phyloP scores from a whole-genome alignment of 2,329 filamentous ascomycete genomes.

The Colletotrichum endophyticum region DNA sequence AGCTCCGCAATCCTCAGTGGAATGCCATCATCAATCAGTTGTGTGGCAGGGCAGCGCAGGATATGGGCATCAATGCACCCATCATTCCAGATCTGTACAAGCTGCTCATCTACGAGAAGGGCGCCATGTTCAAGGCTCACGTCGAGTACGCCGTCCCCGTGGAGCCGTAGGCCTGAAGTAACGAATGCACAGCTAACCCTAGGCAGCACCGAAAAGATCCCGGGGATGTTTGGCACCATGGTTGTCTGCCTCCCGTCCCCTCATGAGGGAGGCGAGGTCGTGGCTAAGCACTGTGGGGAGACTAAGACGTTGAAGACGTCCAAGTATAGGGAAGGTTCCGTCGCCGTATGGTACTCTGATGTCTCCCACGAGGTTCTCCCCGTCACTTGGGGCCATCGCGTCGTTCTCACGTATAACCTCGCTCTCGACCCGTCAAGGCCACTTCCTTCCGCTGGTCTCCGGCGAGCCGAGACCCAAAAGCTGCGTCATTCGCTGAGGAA shows the following conservation, averaged over 20 bases:
- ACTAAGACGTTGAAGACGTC: constrained; percentile 35
- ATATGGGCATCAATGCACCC: constrained; percentile 34
- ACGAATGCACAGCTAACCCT: neutral
- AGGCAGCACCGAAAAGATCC: constrained; percentile 47
- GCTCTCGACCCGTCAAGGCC: constrained; percentile 13
- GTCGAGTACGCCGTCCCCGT: constrained; percentile 34
- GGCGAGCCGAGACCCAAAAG: neutral
- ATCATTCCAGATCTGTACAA: constrained; percentile 47
- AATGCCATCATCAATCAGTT: constrained; percentile 25
- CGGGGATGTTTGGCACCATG: constrained; percentile 55
- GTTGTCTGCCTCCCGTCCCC: constrained; percentile 51
- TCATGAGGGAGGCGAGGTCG: constrained; percentile 51
- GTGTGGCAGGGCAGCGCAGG: constrained; percentile 25
- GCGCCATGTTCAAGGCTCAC: constrained; percentile 52
- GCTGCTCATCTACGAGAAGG: constrained; percentile 54
- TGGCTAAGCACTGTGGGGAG: constrained; percentile 38
- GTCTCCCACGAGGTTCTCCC: constrained; percentile 55
- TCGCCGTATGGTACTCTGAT: constrained; percentile 52
- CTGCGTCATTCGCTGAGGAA: constrained; percentile 26
- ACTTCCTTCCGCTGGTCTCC: constrained; percentile 25
- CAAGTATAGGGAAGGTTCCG: constrained; percentile 18
- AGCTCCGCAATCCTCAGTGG: constrained; percentile 39
- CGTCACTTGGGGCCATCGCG: constrained; percentile 50
- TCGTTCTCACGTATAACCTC: constrained; percentile 60
- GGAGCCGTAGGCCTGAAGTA: neutral